Evolutionary conservation across 495 filamentous ascomycete genomes (phyloP).

Genomic region (Clohesyomyces aquaticus): DNA sequence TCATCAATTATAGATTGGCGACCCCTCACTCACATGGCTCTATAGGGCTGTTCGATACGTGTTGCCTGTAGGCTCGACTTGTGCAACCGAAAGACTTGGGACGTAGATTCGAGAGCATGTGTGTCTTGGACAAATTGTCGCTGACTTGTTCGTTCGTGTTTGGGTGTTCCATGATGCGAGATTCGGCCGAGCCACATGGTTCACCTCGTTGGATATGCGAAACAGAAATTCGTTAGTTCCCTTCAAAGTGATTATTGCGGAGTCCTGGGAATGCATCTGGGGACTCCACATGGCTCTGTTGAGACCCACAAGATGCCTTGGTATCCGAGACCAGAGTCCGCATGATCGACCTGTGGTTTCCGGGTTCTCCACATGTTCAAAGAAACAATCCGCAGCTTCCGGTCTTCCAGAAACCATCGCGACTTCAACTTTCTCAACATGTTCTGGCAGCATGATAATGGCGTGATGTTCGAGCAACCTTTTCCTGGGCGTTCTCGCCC

Average conservation of each 20-base stretch:
- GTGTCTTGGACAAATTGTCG: too few relatives aligned
- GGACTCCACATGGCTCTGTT: background rate
- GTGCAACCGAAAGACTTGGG: too few relatives aligned
- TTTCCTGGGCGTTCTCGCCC: slow-evolving; percentile 14
- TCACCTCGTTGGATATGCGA: background rate
- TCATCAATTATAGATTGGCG: slow-evolving; percentile 8
- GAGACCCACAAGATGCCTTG: slow-evolving; percentile 2
- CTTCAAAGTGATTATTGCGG: background rate
- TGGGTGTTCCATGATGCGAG: background rate
- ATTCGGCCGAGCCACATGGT: background rate
- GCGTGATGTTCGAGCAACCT: slow-evolving; percentile 13
- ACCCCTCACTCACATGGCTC: background rate
- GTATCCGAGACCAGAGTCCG: slow-evolving; percentile 6
- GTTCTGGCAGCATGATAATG: background rate
- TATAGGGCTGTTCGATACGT: background rate
- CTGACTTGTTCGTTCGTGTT: background rate
- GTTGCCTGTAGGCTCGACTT: too few relatives aligned
- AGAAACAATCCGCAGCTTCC: background rate
- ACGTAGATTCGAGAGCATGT: too few relatives aligned
- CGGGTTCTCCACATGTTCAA: too few relatives aligned
- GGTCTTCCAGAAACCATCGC: slow-evolving; percentile 1
- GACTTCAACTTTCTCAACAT: background rate
- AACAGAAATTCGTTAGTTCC: background rate
- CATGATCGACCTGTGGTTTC: slow-evolving; percentile 3
- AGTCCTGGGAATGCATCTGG: background rate